Base-by-base conservation (phyloP, 2,329 filamentous ascomycete genomes). In the Talaromyces sp. region DNA sequence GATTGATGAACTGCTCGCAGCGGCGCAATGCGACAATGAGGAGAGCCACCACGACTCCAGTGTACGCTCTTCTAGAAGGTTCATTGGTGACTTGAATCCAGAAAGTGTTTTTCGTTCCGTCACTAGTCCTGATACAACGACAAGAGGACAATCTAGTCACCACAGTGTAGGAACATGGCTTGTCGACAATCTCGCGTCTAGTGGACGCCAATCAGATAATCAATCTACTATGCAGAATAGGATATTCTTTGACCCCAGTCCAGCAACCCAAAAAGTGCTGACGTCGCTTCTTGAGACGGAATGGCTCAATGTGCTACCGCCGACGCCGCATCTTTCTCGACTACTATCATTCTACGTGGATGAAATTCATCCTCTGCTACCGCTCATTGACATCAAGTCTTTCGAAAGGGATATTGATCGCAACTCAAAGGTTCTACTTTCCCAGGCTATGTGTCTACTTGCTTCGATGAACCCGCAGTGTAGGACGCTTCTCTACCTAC, bases 81-180 rank as follows among this genome's bases (percentile, higher is more conserved):
- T 86, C 61, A 81, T 86, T 40, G 83, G 84, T 18, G 84, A 86
- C 67, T 68, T 86, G 31, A 87, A 85, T 66, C 85, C 84, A 1
- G 84, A 86, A 69, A 82, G 82, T 63, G 82, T 86, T 70, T 84
- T 87, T 62, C 77, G 84, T 67, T 82, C 85, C 66, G 83, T 82
- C 1, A 82, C 82, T 1, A 77, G 75, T 61, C 74, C 77, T 25
- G 71, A 72, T 52, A 71, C 74, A 25, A 75, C 73, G 25, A 74
- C 50, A 44, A 11, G 57, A 3, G 57, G 44, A 5, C 42, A 48
- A 50, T 35, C 37, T 11, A 61, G 48, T 31, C 57, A 48, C 39
- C 14, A 55, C 1, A 61, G 48, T 21, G 23, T 55, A 44, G 59
- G 59, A 5, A 55, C 50, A 16, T 61, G 23, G 35, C 59, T 61